Conservation (phyloP, 1,284 basidiomycete species). For the Cerioporus squamosus region DNA sequence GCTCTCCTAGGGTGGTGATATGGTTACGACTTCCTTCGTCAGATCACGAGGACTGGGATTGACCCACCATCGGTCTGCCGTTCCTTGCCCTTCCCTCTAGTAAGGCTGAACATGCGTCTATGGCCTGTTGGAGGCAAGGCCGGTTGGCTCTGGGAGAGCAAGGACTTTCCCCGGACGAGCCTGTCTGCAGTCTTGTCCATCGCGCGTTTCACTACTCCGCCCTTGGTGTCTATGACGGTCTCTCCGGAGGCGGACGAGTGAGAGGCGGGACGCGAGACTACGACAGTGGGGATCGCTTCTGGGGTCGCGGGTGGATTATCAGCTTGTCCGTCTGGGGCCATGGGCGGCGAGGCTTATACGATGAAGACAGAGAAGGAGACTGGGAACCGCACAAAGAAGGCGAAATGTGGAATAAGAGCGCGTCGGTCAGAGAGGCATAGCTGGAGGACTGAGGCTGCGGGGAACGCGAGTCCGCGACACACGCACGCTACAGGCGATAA, state of each 20-base stretch:
- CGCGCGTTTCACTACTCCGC: constrained; percentile 38
- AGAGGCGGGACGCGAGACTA: constrained; percentile 4
- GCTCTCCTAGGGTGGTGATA: constrained; percentile 18
- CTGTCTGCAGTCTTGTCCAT: constrained; percentile 61
- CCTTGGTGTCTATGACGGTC: constrained; percentile 12
- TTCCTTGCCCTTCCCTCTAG: constrained; percentile 54
- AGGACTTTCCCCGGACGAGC: constrained; percentile 53
- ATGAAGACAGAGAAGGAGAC: neutral
- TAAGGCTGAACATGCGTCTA: constrained; percentile 60
- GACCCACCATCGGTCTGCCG: constrained; percentile 38
- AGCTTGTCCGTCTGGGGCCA: constrained; percentile 14
- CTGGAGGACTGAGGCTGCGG: constrained; percentile 1
- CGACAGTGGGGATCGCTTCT: constrained; percentile 9
- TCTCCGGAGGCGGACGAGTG: constrained; percentile 6
- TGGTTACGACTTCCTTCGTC: neutral
- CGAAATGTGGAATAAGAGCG: neutral
- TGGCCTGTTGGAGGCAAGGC: constrained; percentile 42
- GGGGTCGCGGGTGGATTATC: constrained; percentile 12
- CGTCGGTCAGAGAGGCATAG: constrained; percentile 10
- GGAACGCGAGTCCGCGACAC: constrained; percentile 19
- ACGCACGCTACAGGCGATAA: constrained; percentile 8
- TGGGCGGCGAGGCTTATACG: neutral
- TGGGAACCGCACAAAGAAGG: neutral
- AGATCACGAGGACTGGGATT: no score
- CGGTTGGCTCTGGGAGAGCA: constrained; percentile 34